Conservation (phyloP, 1,284 basidiomycete genomes). For the Tilletia indica region DNA sequence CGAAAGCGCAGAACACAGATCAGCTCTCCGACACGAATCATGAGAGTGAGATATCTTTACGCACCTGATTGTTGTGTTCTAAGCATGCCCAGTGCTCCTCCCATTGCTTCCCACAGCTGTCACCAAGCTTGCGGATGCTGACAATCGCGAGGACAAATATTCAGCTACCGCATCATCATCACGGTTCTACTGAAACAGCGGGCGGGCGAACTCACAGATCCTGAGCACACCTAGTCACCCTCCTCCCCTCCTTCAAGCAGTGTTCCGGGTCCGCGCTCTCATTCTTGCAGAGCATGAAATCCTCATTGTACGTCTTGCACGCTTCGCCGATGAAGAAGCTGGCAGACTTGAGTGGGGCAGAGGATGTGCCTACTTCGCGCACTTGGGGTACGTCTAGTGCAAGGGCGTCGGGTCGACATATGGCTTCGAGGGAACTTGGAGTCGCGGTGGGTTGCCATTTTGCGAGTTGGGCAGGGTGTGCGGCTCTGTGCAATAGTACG, state of each 20-base stretch:
- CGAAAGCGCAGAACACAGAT: background rate
- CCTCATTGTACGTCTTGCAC: conserved; percentile 98
- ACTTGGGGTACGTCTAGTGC: conserved; percentile 67
- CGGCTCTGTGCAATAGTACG: no score
- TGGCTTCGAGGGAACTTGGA: conserved; percentile 50
- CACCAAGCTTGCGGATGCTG: conserved; percentile 88
- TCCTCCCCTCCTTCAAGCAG: conserved; percentile 91
- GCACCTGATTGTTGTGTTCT: conserved; percentile 89
- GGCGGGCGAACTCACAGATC: conserved; percentile 70
- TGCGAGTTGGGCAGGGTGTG: background rate
- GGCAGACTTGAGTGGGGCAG: conserved; percentile 91
- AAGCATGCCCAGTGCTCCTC: conserved; percentile 93
- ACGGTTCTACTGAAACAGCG: no score
- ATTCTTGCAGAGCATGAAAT: conserved; percentile 98
- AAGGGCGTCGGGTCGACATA: conserved; percentile 52
- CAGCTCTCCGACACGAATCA: background rate
- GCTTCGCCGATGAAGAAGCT: conserved; percentile 94
- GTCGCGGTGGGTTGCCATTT: conserved; percentile 55
- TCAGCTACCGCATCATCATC: no score
- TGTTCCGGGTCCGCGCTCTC: conserved; percentile 82
- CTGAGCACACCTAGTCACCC: conserved; percentile 91
- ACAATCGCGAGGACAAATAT: background rate
- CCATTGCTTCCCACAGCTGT: conserved; percentile 85
- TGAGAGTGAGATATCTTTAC: conserved; percentile 36
- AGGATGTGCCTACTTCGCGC: conserved; percentile 84